These are phyloP conservation scores for Claviceps lovelessii DNA, from an alignment of 2,329 filamentous ascomycete species.

Conservation along the genomic window DNA sequence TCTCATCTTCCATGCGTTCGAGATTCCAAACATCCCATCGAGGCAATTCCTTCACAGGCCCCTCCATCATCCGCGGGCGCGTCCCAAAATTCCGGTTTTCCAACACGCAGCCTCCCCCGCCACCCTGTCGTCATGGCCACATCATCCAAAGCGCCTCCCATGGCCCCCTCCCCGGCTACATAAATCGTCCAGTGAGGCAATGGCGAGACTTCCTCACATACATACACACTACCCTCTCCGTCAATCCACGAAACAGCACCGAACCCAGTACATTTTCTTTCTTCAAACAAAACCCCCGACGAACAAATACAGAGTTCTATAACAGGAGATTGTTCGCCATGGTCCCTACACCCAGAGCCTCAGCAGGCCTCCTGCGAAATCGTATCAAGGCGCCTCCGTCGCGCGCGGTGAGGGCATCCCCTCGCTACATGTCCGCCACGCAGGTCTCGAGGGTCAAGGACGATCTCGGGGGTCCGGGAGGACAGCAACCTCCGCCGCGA, in stretches of 20 bases:
- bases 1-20: too few species aligned
- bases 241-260: not conserved
- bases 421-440: constrained; percentile 3
- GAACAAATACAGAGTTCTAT: too few species aligned
- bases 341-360: not conserved
- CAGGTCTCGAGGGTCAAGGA: constrained; percentile 7
- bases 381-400: constrained; percentile 3
- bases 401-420: not conserved
- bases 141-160: not conserved
- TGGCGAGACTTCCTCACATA: not conserved
- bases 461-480: constrained; percentile 20
- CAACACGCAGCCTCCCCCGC: not conserved
- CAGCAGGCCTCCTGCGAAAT: not conserved
- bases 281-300: not conserved
- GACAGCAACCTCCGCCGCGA: constrained; percentile 16
- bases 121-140: constrained; percentile 3
- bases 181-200: not conserved
- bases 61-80: not conserved
- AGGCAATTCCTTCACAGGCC: too few species aligned
- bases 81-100: not conserved
- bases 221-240: not conserved
- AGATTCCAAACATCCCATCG: too few species aligned
- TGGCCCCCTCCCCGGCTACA: not conserved
- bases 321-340: not conserved
- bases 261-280: not conserved